Evolutionary conservation across 2,329 filamentous ascomycete species (phyloP).

Genomic region (Acephala macrosclerotiorum): DNA sequence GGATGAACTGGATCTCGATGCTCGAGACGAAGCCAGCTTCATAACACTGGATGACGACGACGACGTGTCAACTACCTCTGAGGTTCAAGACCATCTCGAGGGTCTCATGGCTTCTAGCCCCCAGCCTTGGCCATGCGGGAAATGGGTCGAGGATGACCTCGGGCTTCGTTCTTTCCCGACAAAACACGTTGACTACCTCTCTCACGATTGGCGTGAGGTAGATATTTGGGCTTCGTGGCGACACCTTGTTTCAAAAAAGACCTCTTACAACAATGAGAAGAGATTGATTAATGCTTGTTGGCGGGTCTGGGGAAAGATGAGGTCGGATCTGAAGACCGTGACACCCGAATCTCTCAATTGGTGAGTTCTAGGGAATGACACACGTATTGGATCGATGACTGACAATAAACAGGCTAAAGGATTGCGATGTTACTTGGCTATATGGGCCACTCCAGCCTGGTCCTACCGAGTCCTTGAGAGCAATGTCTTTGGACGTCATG

Average conservation of each 20-base stretch:
- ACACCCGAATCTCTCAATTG: conserved; percentile 94
- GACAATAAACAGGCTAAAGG: conserved; percentile 76
- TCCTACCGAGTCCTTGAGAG: not conserved
- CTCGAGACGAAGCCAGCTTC: not conserved
- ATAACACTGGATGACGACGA: not conserved
- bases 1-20: conserved; percentile 2
- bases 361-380: conserved; percentile 57
- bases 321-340: conserved; percentile 85
- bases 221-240: conserved; percentile 98
- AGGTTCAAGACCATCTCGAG: not conserved
- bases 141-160: conserved; percentile 50
- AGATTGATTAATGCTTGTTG: conserved; percentile 95
- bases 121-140: not conserved
- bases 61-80: conserved; percentile 1
- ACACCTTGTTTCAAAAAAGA: conserved; percentile 83
- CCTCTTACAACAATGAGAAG: conserved; percentile 80
- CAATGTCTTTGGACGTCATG: not conserved
- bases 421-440: conserved; percentile 96
- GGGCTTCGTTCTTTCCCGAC: conserved; percentile 66
- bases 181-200: conserved; percentile 92
- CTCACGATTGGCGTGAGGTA: conserved; percentile 94
- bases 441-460: conserved; percentile 7
- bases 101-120: not conserved
- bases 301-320: conserved; percentile 95
- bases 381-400: not conserved